phyloP scores from a whole-genome alignment of 352 stramenopile species.

The Globisporangium cederbergense region DNA sequence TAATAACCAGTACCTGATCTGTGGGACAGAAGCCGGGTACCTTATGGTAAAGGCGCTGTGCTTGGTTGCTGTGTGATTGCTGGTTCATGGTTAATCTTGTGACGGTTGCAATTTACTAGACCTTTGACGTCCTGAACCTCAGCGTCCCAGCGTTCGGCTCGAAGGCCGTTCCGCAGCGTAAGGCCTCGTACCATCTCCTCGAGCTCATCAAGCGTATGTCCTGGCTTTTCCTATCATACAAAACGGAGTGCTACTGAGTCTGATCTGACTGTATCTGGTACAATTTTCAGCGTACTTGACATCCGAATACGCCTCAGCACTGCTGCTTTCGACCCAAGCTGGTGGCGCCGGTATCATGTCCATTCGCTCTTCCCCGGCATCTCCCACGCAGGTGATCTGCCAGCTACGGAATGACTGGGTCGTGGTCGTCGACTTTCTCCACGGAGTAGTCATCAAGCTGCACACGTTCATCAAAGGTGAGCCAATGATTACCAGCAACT shows the following conservation, averaged over 20 bases:
- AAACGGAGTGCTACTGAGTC: neutral
- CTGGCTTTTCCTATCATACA: no score
- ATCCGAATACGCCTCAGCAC: slow-evolving; percentile 14
- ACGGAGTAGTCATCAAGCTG: slow-evolving; percentile 39
- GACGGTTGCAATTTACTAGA: slow-evolving; percentile 24
- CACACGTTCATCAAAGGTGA: slow-evolving; percentile 55
- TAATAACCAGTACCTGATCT: slow-evolving; percentile 51
- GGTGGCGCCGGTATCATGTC: slow-evolving; percentile 34
- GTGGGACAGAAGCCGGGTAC: slow-evolving; percentile 51
- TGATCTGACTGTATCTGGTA: neutral
- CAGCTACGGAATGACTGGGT: slow-evolving; percentile 77
- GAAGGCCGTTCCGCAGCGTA: slow-evolving; percentile 50
- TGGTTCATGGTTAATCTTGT: neutral
- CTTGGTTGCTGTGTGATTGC: neutral
- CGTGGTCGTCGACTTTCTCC: slow-evolving; percentile 46
- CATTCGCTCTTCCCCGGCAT: slow-evolving; percentile 34
- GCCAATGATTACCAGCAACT: neutral
- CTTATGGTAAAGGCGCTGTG: slow-evolving; percentile 34
- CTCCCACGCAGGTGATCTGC: slow-evolving; percentile 41
- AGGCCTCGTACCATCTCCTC: slow-evolving; percentile 35
- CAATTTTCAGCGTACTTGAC: slow-evolving; percentile 17
- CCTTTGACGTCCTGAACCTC: slow-evolving; percentile 61
- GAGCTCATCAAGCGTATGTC: slow-evolving; percentile 46
- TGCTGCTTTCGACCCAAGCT: slow-evolving; percentile 27
- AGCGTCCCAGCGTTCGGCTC: slow-evolving; percentile 64